phyloP scores from a whole-genome alignment of 441 rosid genomes.

The Macaranga tanarius region DNA sequence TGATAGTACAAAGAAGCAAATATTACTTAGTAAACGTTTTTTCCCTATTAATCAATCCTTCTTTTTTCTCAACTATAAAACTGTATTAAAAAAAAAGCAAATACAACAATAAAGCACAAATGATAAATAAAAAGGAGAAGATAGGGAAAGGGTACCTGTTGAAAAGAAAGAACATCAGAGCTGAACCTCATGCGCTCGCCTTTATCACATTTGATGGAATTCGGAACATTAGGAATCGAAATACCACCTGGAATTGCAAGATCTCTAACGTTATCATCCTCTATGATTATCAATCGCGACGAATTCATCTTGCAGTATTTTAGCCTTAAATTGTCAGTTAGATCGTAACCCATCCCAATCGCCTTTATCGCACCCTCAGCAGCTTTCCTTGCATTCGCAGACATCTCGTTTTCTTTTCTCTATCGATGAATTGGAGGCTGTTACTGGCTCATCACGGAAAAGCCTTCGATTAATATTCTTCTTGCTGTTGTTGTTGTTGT shows the following conservation, averaged over 20 bases:
- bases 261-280: slow-evolving; percentile 18
- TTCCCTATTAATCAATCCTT: not conserved
- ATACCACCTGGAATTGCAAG: slow-evolving; percentile 26
- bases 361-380: slow-evolving; percentile 31
- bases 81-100: not conserved
- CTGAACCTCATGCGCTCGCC: slow-evolving; percentile 75
- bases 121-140: not conserved
- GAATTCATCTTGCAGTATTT: slow-evolving; percentile 60
- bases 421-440: not conserved
- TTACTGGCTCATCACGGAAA: not conserved
- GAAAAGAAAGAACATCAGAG: slow-evolving; percentile 85
- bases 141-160: slow-evolving; percentile 53
- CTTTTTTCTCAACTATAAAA: not conserved
- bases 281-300: slow-evolving; percentile 15
- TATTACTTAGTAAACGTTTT: no score
- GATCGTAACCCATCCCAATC: slow-evolving; percentile 58
- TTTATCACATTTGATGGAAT: slow-evolving; percentile 81
- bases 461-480: not conserved
- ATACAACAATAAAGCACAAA: not conserved
- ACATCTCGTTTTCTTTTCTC: not conserved
- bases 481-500: not conserved
- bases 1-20: no score
- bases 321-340: slow-evolving; percentile 64
- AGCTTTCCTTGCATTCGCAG: slow-evolving; percentile 24
- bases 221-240: slow-evolving; percentile 62